A percentile compares a stretch with the other conserved stretches of the same genome.
phyloP scores from a whole-genome alignment of 345 rosid species.

The Salix koriyanagi region DNA sequence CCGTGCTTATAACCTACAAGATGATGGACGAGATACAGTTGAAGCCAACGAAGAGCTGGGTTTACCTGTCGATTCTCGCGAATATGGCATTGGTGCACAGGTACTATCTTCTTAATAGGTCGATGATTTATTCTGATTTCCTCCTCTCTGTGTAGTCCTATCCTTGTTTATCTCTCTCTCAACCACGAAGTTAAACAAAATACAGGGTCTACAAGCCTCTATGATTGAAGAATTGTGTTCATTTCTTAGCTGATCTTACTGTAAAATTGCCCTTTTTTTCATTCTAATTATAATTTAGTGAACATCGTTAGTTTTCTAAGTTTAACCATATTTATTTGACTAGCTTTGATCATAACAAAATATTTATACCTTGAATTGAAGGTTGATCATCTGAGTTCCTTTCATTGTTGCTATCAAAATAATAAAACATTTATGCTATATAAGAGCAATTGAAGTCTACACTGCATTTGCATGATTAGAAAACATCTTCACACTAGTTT shows the following conservation, averaged over 20 bases:
- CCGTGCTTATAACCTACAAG: constrained; percentile 84
- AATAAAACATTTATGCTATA: too few species aligned
- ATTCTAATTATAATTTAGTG: not conserved
- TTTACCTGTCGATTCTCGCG: constrained; percentile 81
- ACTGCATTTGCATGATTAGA: not conserved
- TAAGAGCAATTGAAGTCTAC: not conserved
- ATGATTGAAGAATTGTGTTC: not conserved
- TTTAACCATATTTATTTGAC: not conserved
- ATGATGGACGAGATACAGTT: constrained; percentile 76
- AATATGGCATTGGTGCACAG: constrained; percentile 93
- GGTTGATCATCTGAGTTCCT: not conserved
- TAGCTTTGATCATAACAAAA: not conserved
- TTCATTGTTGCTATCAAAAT: not conserved
- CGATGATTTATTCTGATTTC: not conserved
- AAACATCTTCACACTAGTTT: not conserved
- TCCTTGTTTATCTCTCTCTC: not conserved
- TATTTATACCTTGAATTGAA: not conserved
- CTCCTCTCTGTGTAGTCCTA: not conserved
- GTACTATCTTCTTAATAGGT: constrained; percentile 27
- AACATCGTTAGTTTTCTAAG: not conserved
- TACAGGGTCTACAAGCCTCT: too few species aligned
- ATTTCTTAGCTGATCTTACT: not conserved
- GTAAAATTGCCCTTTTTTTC: not conserved
- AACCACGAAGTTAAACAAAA: not conserved
- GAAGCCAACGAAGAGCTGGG: constrained; percentile 91